phyloP scores from a whole-genome alignment of 371 early-diverging fungal genomes.

The Zychaea mexicana region DNA sequence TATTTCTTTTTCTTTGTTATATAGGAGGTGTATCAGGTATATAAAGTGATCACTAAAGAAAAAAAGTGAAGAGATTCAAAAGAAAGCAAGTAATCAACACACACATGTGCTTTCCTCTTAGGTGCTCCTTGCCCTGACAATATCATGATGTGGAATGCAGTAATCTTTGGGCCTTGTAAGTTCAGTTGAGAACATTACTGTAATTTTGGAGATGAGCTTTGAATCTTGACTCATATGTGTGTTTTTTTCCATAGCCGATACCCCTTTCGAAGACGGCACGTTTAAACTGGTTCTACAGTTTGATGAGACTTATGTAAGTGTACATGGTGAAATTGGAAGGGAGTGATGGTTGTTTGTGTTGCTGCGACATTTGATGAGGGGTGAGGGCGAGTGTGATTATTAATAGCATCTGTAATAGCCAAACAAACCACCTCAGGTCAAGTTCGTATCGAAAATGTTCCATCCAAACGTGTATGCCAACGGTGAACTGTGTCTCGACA shows the following conservation, averaged over 20 bases:
- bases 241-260: slow-evolving; percentile 69
- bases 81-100: not conserved
- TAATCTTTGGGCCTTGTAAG: slow-evolving; percentile 96
- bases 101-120: slow-evolving; percentile 21
- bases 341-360: too few species aligned
- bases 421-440: slow-evolving; percentile 97
- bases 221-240: not conserved
- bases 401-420: slow-evolving; percentile 53
- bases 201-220: not conserved
- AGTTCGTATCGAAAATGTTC: slow-evolving; percentile 97
- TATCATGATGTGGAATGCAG: slow-evolving; percentile 96
- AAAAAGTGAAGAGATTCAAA: not conserved
- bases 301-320: slow-evolving; percentile 90
- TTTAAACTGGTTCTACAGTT: slow-evolving; percentile 97
- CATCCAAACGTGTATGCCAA: slow-evolving; percentile 99
- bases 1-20: slow-evolving; percentile 4
- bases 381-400: too few species aligned
- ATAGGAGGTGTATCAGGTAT: slow-evolving; percentile 55
- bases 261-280: slow-evolving; percentile 99
- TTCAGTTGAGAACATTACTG: not conserved
- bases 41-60: not conserved
- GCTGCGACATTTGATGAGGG: too few species aligned
- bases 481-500: slow-evolving; percentile 99
- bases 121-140: slow-evolving; percentile 96
- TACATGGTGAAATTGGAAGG: not conserved